These are phyloP conservation scores for Nemania sp. DNA, from an alignment of 2,329 filamentous ascomycete genomes.

Conservation along the genomic window DNA sequence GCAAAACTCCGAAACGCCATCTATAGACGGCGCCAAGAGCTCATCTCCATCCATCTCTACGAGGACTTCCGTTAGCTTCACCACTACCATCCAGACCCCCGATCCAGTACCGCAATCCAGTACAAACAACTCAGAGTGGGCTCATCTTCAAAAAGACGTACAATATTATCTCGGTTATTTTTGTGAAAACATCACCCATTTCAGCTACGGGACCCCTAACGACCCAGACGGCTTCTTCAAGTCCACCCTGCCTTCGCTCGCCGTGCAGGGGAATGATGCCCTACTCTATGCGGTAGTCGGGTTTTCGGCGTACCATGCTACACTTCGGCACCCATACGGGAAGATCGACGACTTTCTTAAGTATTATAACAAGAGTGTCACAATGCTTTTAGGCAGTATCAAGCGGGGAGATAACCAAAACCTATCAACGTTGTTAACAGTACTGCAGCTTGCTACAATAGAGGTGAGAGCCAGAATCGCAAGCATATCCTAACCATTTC, in stretches of 20 bases:
- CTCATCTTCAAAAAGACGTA: constrained; percentile 74
- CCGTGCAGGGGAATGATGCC: constrained; percentile 76
- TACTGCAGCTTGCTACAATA: constrained; percentile 91
- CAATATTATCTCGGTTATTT: constrained; percentile 85
- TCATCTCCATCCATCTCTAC: constrained; percentile 66
- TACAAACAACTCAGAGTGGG: constrained; percentile 60
- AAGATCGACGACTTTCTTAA: constrained; percentile 84
- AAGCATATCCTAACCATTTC: constrained; percentile 19
- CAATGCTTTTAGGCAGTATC: constrained; percentile 77
- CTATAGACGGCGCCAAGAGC: constrained; percentile 63
- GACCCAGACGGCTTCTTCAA: constrained; percentile 81
- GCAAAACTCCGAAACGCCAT: constrained; percentile 66
- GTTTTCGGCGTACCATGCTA: constrained; percentile 89
- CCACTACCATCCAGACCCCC: constrained; percentile 50
- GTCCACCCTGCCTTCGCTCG: constrained; percentile 76
- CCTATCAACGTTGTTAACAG: constrained; percentile 82
- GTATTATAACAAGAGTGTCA: constrained; percentile 92
- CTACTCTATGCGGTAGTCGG: constrained; percentile 88
- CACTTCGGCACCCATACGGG: constrained; percentile 75
- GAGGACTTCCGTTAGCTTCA: constrained; percentile 55
- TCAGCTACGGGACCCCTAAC: constrained; percentile 83
- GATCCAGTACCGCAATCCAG: constrained; percentile 48
- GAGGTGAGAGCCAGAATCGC: constrained; percentile 71
- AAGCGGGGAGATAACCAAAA: constrained; percentile 77
- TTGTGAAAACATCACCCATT: constrained; percentile 78